phyloP scores from a whole-genome alignment of 805 yeast species.

The Ogataea corticis region DNA sequence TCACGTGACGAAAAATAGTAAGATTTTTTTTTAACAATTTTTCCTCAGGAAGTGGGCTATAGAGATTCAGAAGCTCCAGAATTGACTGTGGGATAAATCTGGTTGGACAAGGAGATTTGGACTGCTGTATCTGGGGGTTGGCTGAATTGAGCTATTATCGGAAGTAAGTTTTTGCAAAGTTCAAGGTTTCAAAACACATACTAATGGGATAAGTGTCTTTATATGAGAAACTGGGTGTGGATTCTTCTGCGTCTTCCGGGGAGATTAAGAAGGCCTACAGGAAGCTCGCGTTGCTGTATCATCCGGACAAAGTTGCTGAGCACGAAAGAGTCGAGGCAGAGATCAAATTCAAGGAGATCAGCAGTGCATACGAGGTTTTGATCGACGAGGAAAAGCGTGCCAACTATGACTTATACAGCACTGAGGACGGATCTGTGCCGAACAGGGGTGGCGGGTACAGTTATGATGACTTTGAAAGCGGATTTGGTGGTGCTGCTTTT shows the following conservation, averaged over 20 bases:
- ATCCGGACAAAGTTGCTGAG: constrained; percentile 83
- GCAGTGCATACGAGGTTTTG: constrained; percentile 82
- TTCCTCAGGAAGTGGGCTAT: background rate
- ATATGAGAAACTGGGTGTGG: constrained; percentile 73
- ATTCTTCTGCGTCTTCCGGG: constrained; percentile 56
- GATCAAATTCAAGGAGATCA: constrained; percentile 75
- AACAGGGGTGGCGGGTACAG: constrained; percentile 32
- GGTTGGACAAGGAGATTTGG: too few relatives aligned
- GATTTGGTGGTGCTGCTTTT: constrained; percentile 48
- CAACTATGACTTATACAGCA: constrained; percentile 61
- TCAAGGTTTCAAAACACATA: too few relatives aligned
- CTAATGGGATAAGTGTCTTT: constrained; percentile 27
- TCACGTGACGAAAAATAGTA: background rate
- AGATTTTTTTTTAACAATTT: constrained; percentile 1
- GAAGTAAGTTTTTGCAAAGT: too few relatives aligned
- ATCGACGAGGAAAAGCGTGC: constrained; percentile 65
- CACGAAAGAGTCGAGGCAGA: constrained; percentile 69
- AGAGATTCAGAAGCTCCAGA: too few relatives aligned
- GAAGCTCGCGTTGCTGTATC: constrained; percentile 76
- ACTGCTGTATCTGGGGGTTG: too few relatives aligned
- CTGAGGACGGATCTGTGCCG: constrained; percentile 35
- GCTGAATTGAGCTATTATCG: too few relatives aligned
- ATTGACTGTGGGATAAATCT: too few relatives aligned
- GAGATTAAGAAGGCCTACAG: constrained; percentile 87
- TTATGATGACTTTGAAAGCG: constrained; percentile 37